Evolutionary conservation across 2,329 filamentous ascomycete species (phyloP).

Genomic region (Aspergillus sp.): DNA sequence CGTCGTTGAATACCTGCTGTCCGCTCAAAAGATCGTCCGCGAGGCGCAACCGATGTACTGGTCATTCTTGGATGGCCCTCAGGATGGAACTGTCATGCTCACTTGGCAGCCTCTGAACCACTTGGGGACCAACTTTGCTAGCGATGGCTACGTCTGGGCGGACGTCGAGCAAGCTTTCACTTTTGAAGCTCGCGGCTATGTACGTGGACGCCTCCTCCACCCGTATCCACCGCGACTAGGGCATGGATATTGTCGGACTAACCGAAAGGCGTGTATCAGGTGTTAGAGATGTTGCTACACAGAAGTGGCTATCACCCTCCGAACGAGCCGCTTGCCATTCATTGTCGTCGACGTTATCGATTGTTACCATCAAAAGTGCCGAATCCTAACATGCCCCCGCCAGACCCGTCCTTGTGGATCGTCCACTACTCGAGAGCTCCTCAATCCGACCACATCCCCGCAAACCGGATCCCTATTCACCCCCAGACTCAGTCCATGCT

Average conservation of each 20-base stretch:
- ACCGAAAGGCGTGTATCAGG: conserved; percentile 49
- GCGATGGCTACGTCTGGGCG: conserved; percentile 90
- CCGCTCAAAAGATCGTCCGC: conserved; percentile 80
- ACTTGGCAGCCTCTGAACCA: conserved; percentile 82
- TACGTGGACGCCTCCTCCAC: conserved; percentile 39
- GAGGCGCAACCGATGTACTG: conserved; percentile 86
- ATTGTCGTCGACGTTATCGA: conserved; percentile 82
- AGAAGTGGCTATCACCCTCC: conserved; percentile 76
- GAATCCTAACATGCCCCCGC: conserved; percentile 66
- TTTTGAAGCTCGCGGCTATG: conserved; percentile 69
- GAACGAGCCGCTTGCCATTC: conserved; percentile 69
- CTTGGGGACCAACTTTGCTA: conserved; percentile 72
- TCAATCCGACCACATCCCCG: conserved; percentile 69
- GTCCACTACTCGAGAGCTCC: conserved; percentile 84
- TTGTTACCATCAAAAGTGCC: conserved; percentile 71
- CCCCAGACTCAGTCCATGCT: conserved; percentile 44
- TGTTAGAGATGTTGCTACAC: conserved; percentile 84
- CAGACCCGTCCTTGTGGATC: conserved; percentile 84
- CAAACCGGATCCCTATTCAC: conserved; percentile 54
- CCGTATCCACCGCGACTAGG: background rate
- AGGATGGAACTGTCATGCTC: conserved; percentile 77
- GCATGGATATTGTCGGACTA: background rate
- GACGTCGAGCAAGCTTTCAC: conserved; percentile 75
- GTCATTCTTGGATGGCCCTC: conserved; percentile 83
- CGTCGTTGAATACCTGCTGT: conserved; percentile 78